Evolutionary conservation across 352 stramenopile genomes (phyloP).

Genomic region (Phytophthora rubi): DNA sequence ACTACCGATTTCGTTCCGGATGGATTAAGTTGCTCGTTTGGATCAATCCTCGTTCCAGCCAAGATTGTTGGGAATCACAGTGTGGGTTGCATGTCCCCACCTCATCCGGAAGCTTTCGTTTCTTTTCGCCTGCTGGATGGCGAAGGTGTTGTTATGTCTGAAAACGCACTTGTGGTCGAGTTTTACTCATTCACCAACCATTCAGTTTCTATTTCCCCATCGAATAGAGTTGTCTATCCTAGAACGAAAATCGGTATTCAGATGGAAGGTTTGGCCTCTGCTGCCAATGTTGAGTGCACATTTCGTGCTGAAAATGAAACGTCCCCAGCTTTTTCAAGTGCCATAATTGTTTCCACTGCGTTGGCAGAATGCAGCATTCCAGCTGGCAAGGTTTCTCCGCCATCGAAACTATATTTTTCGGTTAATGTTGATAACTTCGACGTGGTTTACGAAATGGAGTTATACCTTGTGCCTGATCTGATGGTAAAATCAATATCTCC

Average conservation of each 20-base stretch:
- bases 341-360: slow-evolving; percentile 8
- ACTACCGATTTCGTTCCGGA: slow-evolving; percentile 19
- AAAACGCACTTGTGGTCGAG: slow-evolving; percentile 50
- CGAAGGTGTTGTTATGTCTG: slow-evolving; percentile 27
- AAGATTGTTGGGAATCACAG: slow-evolving; percentile 17
- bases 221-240: slow-evolving; percentile 40
- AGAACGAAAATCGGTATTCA: slow-evolving; percentile 35
- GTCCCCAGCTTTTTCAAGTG: background rate
- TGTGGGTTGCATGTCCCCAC: slow-evolving; percentile 44
- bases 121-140: slow-evolving; percentile 38
- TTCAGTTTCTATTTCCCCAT: slow-evolving; percentile 27
- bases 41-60: slow-evolving; percentile 26
- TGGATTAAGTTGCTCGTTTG: slow-evolving; percentile 51
- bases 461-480: slow-evolving; percentile 16
- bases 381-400: background rate
- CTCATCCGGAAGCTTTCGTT: slow-evolving; percentile 18
- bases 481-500: slow-evolving; percentile 35
- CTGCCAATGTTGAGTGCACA: slow-evolving; percentile 31
- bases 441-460: slow-evolving; percentile 30
- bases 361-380: slow-evolving; percentile 31
- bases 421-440: slow-evolving; percentile 32
- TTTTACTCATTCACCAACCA: slow-evolving; percentile 24
- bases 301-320: slow-evolving; percentile 20
- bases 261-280: slow-evolving; percentile 24
- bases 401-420: slow-evolving; percentile 22